Evolutionary conservation across 2,329 filamentous ascomycete species (phyloP).

Genomic region (Sporothrix variecibatus): DNA sequence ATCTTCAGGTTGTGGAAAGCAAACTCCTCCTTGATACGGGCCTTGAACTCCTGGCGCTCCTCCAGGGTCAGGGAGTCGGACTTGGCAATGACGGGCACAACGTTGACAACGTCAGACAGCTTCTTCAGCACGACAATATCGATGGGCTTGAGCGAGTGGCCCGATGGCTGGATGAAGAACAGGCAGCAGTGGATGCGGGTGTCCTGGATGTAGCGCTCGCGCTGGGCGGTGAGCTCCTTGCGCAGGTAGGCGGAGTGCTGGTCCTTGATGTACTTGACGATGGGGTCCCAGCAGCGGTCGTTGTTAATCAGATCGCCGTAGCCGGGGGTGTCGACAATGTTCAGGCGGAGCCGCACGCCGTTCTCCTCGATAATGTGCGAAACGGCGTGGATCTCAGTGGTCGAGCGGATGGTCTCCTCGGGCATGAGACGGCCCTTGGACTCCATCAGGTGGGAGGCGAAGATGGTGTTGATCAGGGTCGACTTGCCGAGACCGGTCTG

Average conservation of each 20-base stretch:
- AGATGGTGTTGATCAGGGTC: slow-evolving; percentile 99
- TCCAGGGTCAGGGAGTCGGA: slow-evolving; percentile 94
- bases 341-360: slow-evolving; percentile 92
- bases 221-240: slow-evolving; percentile 98
- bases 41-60: slow-evolving; percentile 95
- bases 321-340: slow-evolving; percentile 98
- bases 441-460: slow-evolving; percentile 98
- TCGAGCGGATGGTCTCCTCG: slow-evolving; percentile 89
- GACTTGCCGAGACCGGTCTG: slow-evolving; percentile 99
- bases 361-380: slow-evolving; percentile 99
- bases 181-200: slow-evolving; percentile 99
- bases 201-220: slow-evolving; percentile 98
- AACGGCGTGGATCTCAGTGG: slow-evolving; percentile 96
- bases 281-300: slow-evolving; percentile 99
- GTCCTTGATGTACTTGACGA: slow-evolving; percentile 99
- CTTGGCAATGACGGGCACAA: slow-evolving; percentile 98
- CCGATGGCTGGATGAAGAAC: slow-evolving; percentile 99
- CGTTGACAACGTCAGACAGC: slow-evolving; percentile 97
- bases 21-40: slow-evolving; percentile 99
- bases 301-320: slow-evolving; percentile 99
- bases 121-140: slow-evolving; percentile 99
- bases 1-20: slow-evolving; percentile 99
- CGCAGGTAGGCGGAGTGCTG: slow-evolving; percentile 98
- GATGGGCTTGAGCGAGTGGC: slow-evolving; percentile 97
- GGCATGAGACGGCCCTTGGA: slow-evolving; percentile 94